These are phyloP conservation scores for Amanita jacksonii DNA, from an alignment of 768 basidiomycete species.

Conservation along the genomic window DNA sequence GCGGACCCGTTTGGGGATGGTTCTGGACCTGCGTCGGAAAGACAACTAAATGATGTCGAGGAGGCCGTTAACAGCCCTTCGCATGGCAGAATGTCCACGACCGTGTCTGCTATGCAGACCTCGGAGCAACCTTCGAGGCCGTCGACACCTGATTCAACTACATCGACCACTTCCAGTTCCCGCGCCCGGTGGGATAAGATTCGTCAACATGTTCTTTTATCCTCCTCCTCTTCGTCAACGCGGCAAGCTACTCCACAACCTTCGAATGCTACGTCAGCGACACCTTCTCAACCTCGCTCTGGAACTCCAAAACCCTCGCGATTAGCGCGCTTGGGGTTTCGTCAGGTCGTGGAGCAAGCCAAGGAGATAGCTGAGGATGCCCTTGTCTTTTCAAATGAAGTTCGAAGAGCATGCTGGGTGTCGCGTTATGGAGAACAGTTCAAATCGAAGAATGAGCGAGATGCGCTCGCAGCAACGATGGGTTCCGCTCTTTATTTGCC, in stretches of 20 bases:
- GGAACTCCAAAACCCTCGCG: slow-evolving; percentile 42
- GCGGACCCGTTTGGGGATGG: slow-evolving; percentile 4
- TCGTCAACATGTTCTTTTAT: slow-evolving; percentile 42
- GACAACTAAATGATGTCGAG: background rate
- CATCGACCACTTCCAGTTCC: slow-evolving; percentile 31
- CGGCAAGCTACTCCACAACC: slow-evolving; percentile 19
- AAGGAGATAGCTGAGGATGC: slow-evolving; percentile 42
- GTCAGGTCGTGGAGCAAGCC: slow-evolving; percentile 57
- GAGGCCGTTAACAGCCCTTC: too few relatives aligned
- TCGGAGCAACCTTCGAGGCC: slow-evolving; percentile 10
- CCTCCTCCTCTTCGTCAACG: slow-evolving; percentile 10
- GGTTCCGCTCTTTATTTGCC: slow-evolving; percentile 31
- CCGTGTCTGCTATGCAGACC: background rate
- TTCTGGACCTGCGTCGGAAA: background rate
- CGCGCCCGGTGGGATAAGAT: slow-evolving; percentile 42
- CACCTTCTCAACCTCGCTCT: slow-evolving; percentile 13
- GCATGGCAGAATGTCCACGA: background rate
- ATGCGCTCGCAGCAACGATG: slow-evolving; percentile 15
- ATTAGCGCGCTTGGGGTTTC: slow-evolving; percentile 43
- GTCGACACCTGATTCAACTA: slow-evolving; percentile 41
- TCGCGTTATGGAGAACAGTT: slow-evolving; percentile 36
- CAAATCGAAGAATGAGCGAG: slow-evolving; percentile 17
- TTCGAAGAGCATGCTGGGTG: slow-evolving; percentile 45
- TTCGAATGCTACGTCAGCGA: slow-evolving; percentile 12
- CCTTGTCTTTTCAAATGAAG: slow-evolving; percentile 43